Percentiles rank a stretch among this genome's conserved stretches.
phyloP scores from a whole-genome alignment of 2,329 filamentous ascomycete species.

The Cryphonectria carpinicola region DNA sequence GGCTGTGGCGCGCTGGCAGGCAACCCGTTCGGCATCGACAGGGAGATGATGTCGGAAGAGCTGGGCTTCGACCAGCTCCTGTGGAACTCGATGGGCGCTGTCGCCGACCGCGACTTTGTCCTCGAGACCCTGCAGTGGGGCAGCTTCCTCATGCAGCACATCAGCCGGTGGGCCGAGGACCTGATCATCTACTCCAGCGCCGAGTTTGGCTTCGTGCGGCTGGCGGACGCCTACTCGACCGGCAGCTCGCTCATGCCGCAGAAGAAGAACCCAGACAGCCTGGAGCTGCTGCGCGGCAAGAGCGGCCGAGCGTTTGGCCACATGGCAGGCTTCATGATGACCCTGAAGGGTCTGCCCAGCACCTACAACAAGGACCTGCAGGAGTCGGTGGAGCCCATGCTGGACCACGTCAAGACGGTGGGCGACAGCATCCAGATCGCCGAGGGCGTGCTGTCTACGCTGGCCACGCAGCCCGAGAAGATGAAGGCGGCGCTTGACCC shows the following conservation, averaged over 20 bases:
- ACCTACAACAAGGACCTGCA: slow-evolving; percentile 72
- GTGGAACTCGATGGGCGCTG: slow-evolving; percentile 77
- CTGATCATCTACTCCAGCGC: slow-evolving; percentile 79
- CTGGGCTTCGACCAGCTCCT: slow-evolving; percentile 77
- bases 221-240: slow-evolving; percentile 81
- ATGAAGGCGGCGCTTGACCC: slow-evolving; percentile 62
- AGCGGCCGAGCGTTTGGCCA: slow-evolving; percentile 46
- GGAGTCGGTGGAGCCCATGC: slow-evolving; percentile 75
- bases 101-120: slow-evolving; percentile 81
- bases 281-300: slow-evolving; percentile 70
- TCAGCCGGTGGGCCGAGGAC: slow-evolving; percentile 82
- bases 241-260: slow-evolving; percentile 79
- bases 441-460: slow-evolving; percentile 76
- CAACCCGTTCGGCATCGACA: slow-evolving; percentile 81
- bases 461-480: slow-evolving; percentile 70
- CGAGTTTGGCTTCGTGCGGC: slow-evolving; percentile 75
- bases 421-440: slow-evolving; percentile 76
- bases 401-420: slow-evolving; percentile 75
- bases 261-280: slow-evolving; percentile 80
- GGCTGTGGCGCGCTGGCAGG: slow-evolving; percentile 79
- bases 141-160: slow-evolving; percentile 76
- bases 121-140: slow-evolving; percentile 83
- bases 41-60: slow-evolving; percentile 77
- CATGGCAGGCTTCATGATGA: slow-evolving; percentile 64
- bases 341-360: slow-evolving; percentile 78